A percentile compares a stretch with the other conserved stretches of the same genome.
These are phyloP conservation scores for Cucurbita maxima DNA, from an alignment of 306 rosid species.

Conservation along the genomic window DNA sequence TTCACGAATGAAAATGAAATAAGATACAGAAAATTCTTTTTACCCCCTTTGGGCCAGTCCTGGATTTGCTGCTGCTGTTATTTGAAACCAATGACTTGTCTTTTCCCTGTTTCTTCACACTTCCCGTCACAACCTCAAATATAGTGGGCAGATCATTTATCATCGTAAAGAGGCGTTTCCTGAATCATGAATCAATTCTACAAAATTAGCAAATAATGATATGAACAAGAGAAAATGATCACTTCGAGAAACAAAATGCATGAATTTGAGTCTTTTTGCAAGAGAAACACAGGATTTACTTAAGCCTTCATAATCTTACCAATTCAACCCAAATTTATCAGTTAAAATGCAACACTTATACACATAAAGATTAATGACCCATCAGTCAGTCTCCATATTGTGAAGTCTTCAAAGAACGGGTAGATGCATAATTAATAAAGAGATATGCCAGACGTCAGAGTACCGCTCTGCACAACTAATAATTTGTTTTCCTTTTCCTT, in stretches of 20 bases:
- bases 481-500: background rate
- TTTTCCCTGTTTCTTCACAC: constrained; percentile 19
- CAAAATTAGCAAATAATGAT: background rate
- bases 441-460: background rate
- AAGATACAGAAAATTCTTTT: background rate
- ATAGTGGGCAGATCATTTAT: constrained; percentile 10
- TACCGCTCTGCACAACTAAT: background rate
- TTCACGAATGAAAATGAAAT: background rate
- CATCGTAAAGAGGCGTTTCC: constrained; percentile 15
- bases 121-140: constrained; percentile 12
- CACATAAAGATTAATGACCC: background rate
- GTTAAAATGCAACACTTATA: background rate
- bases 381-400: background rate
- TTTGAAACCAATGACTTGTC: constrained; percentile 45
- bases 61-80: constrained; percentile 44
- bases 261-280: background rate
- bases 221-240: background rate
- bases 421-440: background rate
- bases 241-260: background rate
- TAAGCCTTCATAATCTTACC: background rate
- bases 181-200: constrained; percentile 11
- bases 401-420: background rate
- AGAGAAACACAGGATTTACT: background rate
- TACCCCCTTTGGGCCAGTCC: constrained; percentile 60
- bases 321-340: background rate